phyloP scores from a whole-genome alignment of 805 yeast species.

The Wickerhamomyces chambardii region DNA sequence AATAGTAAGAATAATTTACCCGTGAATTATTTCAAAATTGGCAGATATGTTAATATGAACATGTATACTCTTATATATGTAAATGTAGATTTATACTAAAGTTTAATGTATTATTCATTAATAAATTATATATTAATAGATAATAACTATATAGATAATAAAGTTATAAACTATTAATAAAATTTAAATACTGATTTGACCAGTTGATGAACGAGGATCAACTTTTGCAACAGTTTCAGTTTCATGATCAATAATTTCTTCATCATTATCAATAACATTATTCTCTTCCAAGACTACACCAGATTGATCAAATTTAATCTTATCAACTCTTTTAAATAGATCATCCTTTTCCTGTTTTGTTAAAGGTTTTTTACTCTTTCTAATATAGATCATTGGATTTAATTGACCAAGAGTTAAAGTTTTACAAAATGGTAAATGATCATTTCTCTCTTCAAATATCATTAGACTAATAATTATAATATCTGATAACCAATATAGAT shows the following conservation, averaged over 20 bases:
- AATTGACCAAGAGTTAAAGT: slow-evolving; percentile 36
- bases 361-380: slow-evolving; percentile 52
- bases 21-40: no score
- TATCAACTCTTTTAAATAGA: slow-evolving; percentile 37
- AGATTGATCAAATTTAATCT: slow-evolving; percentile 23
- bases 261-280: neutral
- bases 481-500: slow-evolving; percentile 75
- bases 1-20: no score
- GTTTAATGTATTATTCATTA: no score
- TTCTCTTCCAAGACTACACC: slow-evolving; percentile 18
- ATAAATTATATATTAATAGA: no score
- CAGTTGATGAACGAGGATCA: neutral
- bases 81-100: no score
- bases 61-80: no score
- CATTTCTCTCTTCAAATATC: slow-evolving; percentile 77
- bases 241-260: no score
- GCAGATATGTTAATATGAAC: no score
- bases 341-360: slow-evolving; percentile 40
- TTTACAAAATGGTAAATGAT: slow-evolving; percentile 69
- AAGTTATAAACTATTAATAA: no score
- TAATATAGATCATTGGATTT: slow-evolving; percentile 69
- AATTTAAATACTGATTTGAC: neutral
- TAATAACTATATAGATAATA: no score
- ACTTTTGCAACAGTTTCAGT: no score
- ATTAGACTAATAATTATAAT: slow-evolving; percentile 47